These are phyloP conservation scores for Penicillium turbatum DNA, from an alignment of 495 filamentous ascomycete genomes.

Conservation along the genomic window DNA sequence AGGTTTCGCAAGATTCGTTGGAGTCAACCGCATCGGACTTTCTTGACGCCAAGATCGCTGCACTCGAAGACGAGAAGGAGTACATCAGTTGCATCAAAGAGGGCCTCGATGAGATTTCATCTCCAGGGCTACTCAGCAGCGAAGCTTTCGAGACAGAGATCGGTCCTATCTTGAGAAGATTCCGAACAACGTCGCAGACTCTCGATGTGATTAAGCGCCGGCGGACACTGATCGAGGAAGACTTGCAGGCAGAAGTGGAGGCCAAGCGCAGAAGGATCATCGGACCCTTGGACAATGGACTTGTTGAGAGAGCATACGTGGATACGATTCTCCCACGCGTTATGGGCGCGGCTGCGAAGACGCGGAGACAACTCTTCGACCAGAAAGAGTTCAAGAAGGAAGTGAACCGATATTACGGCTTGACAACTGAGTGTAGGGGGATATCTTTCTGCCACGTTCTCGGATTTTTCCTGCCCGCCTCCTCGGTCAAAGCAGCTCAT, in stretches of 20 bases:
- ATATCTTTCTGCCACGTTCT: slow-evolving; percentile 12
- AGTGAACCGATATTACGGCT: slow-evolving; percentile 4
- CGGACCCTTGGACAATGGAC: neutral
- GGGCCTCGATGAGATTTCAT: no score
- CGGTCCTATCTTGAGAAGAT: neutral
- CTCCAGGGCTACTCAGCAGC: no score
- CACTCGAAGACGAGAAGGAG: neutral
- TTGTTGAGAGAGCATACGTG: slow-evolving; percentile 14
- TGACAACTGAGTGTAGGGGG: neutral
- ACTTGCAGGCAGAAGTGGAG: neutral
- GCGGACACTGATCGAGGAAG: neutral
- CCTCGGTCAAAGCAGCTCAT: slow-evolving; percentile 18
- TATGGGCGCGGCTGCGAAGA: slow-evolving; percentile 13
- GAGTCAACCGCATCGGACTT: neutral
- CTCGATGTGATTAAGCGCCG: neutral
- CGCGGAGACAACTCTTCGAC: slow-evolving; percentile 1
- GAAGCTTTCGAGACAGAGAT: no score
- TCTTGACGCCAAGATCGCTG: neutral
- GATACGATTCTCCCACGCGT: slow-evolving; percentile 10
- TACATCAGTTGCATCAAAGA: no score
- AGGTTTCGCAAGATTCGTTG: neutral
- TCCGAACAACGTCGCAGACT: neutral
- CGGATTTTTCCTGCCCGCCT: neutral
- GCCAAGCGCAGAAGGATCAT: neutral
- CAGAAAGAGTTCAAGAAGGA: slow-evolving; percentile 6